Evolutionary conservation across 768 basidiomycete genomes (phyloP).

Genomic region (Lactarius indigo): DNA sequence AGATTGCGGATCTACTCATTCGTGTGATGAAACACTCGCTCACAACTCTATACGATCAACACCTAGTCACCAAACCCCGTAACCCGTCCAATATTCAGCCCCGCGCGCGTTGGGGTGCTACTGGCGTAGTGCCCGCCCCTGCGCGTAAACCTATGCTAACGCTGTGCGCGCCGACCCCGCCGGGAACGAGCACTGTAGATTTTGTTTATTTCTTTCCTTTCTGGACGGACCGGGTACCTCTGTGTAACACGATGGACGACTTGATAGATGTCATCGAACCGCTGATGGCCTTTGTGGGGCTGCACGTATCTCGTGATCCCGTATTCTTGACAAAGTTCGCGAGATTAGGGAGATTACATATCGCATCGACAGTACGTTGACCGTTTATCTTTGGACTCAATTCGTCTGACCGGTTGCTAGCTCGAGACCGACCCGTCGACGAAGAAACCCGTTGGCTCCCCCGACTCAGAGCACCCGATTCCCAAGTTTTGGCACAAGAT

Average conservation of each 20-base stretch:
- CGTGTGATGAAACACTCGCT: slow-evolving; percentile 71
- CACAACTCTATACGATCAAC: slow-evolving; percentile 56
- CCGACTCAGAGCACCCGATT: slow-evolving; percentile 55
- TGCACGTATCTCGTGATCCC: slow-evolving; percentile 77
- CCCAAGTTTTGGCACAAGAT: slow-evolving; percentile 84
- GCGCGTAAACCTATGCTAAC: slow-evolving; percentile 67
- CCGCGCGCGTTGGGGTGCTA: slow-evolving; percentile 58
- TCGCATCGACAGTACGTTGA: slow-evolving; percentile 49
- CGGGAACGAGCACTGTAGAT: slow-evolving; percentile 65
- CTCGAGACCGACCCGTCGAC: slow-evolving; percentile 54
- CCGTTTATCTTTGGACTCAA: background rate
- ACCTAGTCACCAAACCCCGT: slow-evolving; percentile 52
- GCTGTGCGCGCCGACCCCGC: slow-evolving; percentile 75
- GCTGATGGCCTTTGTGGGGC: slow-evolving; percentile 72
- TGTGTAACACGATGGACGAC: slow-evolving; percentile 63
- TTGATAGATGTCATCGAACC: slow-evolving; percentile 74
- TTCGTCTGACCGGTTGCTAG: slow-evolving; percentile 30
- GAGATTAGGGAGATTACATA: slow-evolving; percentile 67
- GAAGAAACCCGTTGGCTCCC: slow-evolving; percentile 53
- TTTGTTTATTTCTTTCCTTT: slow-evolving; percentile 91
- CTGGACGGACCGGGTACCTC: slow-evolving; percentile 71
- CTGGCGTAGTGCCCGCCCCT: slow-evolving; percentile 49
- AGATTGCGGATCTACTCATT: slow-evolving; percentile 83
- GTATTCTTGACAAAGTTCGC: slow-evolving; percentile 76
- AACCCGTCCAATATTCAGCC: slow-evolving; percentile 61